Evolutionary conservation across 352 stramenopile genomes (phyloP).

Genomic region (Phytophthora pluvialis): DNA sequence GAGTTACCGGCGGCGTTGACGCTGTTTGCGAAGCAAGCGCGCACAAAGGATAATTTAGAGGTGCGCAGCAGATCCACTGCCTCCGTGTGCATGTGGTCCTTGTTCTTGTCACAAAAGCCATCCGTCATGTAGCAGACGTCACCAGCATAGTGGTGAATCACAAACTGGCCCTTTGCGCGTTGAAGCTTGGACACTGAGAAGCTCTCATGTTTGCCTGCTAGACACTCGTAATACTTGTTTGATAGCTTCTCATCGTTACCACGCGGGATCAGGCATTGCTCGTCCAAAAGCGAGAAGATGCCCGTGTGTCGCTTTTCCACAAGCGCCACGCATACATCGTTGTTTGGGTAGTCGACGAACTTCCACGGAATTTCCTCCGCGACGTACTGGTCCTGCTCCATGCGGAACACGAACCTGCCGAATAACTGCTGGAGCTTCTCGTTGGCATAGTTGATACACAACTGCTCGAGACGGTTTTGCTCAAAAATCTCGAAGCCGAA

Average conservation of each 20-base stretch:
- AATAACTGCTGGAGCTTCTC: constrained; percentile 91
- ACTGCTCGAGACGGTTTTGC: constrained; percentile 92
- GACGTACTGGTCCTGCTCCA: constrained; percentile 88
- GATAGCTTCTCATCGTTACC: constrained; percentile 86
- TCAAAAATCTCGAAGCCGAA: constrained; percentile 93
- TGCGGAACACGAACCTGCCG: constrained; percentile 80
- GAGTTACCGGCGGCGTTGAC: constrained; percentile 24
- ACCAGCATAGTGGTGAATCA: constrained; percentile 89
- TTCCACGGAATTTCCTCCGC: constrained; percentile 89
- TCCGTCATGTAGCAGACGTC: constrained; percentile 82
- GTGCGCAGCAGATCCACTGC: constrained; percentile 76
- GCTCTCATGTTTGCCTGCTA: constrained; percentile 59
- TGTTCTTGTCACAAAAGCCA: constrained; percentile 92
- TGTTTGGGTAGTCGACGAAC: constrained; percentile 90
- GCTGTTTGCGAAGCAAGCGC: constrained; percentile 67
- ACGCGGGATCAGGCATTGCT: constrained; percentile 85
- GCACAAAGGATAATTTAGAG: constrained; percentile 70
- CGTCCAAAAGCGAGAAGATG: constrained; percentile 84
- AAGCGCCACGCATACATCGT: constrained; percentile 80
- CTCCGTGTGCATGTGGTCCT: constrained; percentile 88
- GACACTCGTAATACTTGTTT: constrained; percentile 82
- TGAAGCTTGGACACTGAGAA: constrained; percentile 81
- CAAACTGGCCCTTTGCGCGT: constrained; percentile 82
- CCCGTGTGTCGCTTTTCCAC: constrained; percentile 79
- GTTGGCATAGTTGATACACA: constrained; percentile 92